Evolutionary conservation across 306 rosid genomes (phyloP).

Genomic region (Luffa acutangula): DNA sequence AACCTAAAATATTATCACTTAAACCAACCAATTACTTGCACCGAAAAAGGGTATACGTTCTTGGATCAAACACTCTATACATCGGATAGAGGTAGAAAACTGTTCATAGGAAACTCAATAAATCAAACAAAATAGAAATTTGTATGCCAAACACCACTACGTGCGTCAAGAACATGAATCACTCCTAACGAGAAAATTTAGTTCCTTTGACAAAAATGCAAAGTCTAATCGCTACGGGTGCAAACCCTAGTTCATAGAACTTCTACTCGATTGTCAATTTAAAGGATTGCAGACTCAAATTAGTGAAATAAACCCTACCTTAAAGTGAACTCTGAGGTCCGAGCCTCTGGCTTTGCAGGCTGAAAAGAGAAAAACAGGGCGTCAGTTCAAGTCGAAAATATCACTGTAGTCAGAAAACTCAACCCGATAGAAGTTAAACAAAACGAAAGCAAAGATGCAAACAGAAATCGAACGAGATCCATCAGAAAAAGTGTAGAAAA

Average conservation of each 20-base stretch:
- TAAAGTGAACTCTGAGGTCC: constrained; percentile 86
- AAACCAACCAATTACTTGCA: background rate
- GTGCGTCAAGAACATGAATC: too few species aligned
- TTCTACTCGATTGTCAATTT: background rate
- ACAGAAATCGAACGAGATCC: background rate
- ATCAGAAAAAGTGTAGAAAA: background rate
- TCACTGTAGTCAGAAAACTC: background rate
- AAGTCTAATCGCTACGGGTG: background rate
- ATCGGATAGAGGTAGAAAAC: background rate
- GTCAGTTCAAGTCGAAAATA: background rate
- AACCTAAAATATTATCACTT: background rate
- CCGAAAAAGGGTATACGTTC: background rate
- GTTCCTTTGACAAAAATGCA: background rate
- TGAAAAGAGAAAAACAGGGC: constrained; percentile 16
- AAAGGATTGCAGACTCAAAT: background rate
- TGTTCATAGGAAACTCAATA: background rate
- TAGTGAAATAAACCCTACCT: constrained; percentile 34
- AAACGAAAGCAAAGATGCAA: background rate
- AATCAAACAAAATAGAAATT: background rate
- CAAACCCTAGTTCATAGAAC: background rate
- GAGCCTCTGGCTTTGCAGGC: constrained; percentile 97
- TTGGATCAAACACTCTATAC: background rate
- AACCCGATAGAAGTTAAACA: background rate
- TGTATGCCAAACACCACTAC: too few species aligned
- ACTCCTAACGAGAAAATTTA: background rate